phyloP scores from a whole-genome alignment of 1,139 yeast genomes.

The Oligophagozyma castellii region DNA sequence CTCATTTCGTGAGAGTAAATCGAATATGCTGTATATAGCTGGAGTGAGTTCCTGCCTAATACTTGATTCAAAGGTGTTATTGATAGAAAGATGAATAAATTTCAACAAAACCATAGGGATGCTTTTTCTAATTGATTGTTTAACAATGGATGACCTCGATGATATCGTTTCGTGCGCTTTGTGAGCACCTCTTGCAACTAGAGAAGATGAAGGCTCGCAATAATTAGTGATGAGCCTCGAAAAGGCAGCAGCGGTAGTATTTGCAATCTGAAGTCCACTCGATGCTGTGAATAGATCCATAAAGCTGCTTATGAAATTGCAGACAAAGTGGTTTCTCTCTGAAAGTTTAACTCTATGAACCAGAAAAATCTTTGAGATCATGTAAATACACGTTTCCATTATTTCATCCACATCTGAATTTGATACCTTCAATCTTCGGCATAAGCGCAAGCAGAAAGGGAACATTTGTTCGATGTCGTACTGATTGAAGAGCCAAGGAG shows the following conservation, averaged over 20 bases:
- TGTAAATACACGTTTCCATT: not conserved
- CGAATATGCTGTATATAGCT: slow-evolving; percentile 54
- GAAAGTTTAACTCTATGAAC: slow-evolving; percentile 58
- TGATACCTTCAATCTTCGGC: not conserved
- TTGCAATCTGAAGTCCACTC: too few relatives aligned
- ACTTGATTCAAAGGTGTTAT: slow-evolving; percentile 32
- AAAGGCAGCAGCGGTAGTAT: too few relatives aligned
- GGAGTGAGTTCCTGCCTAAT: slow-evolving; percentile 39
- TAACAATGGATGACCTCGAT: slow-evolving; percentile 42
- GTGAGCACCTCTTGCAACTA: slow-evolving; percentile 15
- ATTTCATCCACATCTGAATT: not conserved
- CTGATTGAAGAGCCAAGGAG: slow-evolving; percentile 53
- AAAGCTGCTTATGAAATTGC: slow-evolving; percentile 34
- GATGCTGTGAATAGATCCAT: slow-evolving; percentile 33
- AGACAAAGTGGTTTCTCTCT: slow-evolving; percentile 58
- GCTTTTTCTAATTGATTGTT: slow-evolving; percentile 47
- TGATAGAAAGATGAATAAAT: slow-evolving; percentile 39
- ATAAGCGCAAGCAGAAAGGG: slow-evolving; percentile 24
- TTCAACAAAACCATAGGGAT: slow-evolving; percentile 49
- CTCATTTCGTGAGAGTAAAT: slow-evolving; percentile 55
- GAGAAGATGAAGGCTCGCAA: slow-evolving; percentile 47
- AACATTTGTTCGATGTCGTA: slow-evolving; percentile 43
- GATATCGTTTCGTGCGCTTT: slow-evolving; percentile 33
- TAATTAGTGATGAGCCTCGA: slow-evolving; percentile 53
- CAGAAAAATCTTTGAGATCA: slow-evolving; percentile 26